Evolutionary conservation across 495 filamentous ascomycete genomes (phyloP).

Genomic region (Schizothecium vesticola): DNA sequence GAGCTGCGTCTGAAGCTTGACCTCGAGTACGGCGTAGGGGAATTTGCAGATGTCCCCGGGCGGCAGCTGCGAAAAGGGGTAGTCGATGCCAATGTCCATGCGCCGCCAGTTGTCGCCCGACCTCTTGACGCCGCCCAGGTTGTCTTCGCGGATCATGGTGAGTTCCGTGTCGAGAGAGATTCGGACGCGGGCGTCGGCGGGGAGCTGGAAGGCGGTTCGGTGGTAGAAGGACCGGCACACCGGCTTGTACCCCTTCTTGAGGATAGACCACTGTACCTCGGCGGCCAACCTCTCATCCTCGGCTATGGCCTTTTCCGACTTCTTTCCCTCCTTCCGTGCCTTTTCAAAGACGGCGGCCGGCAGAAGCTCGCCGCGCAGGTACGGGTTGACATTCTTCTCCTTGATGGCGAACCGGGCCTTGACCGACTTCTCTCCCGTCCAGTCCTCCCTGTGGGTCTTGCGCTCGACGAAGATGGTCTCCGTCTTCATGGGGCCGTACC

Average conservation of each 20-base stretch:
- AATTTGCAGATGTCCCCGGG: slow-evolving; percentile 82
- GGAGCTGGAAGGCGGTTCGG: slow-evolving; percentile 94
- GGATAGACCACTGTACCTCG: slow-evolving; percentile 87
- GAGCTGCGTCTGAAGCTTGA: slow-evolving; percentile 94
- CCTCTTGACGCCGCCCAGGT: slow-evolving; percentile 71
- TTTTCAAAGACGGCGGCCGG: slow-evolving; percentile 88
- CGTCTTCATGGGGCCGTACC: slow-evolving; percentile 94
- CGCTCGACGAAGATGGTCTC: slow-evolving; percentile 96
- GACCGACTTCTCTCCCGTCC: slow-evolving; percentile 98
- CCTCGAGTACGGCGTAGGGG: slow-evolving; percentile 93
- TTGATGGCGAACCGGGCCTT: slow-evolving; percentile 93
- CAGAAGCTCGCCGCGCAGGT: slow-evolving; percentile 71
- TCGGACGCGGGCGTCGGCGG: slow-evolving; percentile 90
- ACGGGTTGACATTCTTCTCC: slow-evolving; percentile 95
- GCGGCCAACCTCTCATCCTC: slow-evolving; percentile 83
- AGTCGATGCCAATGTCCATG: slow-evolving; percentile 97
- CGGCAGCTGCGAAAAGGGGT: slow-evolving; percentile 83
- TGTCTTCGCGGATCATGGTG: slow-evolving; percentile 91
- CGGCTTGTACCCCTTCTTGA: slow-evolving; percentile 76
- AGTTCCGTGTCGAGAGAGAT: slow-evolving; percentile 97
- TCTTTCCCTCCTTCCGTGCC: slow-evolving; percentile 88
- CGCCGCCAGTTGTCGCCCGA: slow-evolving; percentile 90
- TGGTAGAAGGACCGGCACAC: slow-evolving; percentile 95
- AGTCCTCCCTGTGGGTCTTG: slow-evolving; percentile 98
- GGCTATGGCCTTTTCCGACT: slow-evolving; percentile 79